These are phyloP conservation scores for Yamadazyma nakazawae DNA, from an alignment of 805 yeast species.

Conservation along the genomic window DNA sequence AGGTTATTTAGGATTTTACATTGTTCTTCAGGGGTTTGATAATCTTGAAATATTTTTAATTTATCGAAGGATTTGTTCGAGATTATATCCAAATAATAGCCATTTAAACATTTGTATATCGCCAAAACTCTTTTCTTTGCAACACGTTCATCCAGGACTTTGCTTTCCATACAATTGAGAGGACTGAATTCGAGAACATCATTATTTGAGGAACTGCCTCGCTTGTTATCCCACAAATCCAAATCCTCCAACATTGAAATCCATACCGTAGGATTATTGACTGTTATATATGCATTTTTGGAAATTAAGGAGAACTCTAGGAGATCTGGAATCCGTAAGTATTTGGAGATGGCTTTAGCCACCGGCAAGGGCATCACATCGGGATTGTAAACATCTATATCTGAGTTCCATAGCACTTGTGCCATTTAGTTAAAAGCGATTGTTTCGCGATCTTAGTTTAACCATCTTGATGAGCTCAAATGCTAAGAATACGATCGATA, in stretches of 20 bases:
- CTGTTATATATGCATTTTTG: slow-evolving; percentile 35
- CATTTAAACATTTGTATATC: slow-evolving; percentile 37
- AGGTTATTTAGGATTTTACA: slow-evolving; percentile 44
- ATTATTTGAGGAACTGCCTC: slow-evolving; percentile 14
- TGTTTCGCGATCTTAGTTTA: slow-evolving; percentile 2
- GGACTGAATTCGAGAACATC: slow-evolving; percentile 17
- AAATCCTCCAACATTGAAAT: slow-evolving; percentile 29
- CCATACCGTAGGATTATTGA: slow-evolving; percentile 40
- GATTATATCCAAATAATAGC: slow-evolving; percentile 46
- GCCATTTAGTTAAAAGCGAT: slow-evolving; percentile 27
- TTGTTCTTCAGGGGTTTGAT: slow-evolving; percentile 50
- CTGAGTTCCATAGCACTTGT: slow-evolving; percentile 45
- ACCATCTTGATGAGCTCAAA: slow-evolving; percentile 5
- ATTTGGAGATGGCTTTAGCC: slow-evolving; percentile 31
- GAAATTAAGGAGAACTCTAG: slow-evolving; percentile 37
- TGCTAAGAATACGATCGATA: background rate
- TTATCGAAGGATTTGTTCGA: slow-evolving; percentile 38
- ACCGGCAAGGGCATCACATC: slow-evolving; percentile 36
- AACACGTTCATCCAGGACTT: slow-evolving; percentile 22
- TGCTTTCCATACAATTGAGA: slow-evolving; percentile 31
- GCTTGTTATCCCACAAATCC: slow-evolving; percentile 31
- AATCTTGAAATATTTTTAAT: slow-evolving; percentile 45
- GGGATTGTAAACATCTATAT: slow-evolving; percentile 43
- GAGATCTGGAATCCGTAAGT: slow-evolving; percentile 37
- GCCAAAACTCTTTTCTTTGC: slow-evolving; percentile 39